These are phyloP conservation scores for Pyrenophora tritici-repentis DNA, from an alignment of 2,329 filamentous ascomycete species.

Conservation along the genomic window DNA sequence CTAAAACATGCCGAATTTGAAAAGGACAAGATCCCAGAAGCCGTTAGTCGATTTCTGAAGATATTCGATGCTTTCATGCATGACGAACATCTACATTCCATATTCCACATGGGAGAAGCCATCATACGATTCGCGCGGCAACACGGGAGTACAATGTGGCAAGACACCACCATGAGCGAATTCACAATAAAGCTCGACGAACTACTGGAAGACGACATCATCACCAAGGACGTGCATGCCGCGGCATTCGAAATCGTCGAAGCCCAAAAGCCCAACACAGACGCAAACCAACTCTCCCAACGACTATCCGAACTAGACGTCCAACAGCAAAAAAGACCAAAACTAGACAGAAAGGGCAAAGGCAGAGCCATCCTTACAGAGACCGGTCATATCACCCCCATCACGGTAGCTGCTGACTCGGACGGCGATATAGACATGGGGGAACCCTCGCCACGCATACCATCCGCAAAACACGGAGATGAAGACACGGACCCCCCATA, in stretches of 20 bases:
- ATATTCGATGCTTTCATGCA: constrained; percentile 47
- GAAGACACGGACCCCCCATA: constrained; percentile 11
- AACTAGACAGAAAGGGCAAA: constrained; percentile 9
- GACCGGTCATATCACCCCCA: constrained; percentile 17
- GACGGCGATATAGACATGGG: constrained; percentile 24
- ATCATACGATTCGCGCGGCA: constrained; percentile 48
- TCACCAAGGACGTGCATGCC: constrained; percentile 27
- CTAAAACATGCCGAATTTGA: constrained; percentile 34
- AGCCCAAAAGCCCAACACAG: not conserved
- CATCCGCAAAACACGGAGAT: not conserved
- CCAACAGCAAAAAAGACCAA: not conserved
- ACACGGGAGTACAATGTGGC: constrained; percentile 25
- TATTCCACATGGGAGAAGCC: constrained; percentile 44
- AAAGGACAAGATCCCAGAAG: constrained; percentile 10
- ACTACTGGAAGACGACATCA: constrained; percentile 35
- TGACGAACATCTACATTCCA: constrained; percentile 42
- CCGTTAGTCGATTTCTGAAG: constrained; percentile 42
- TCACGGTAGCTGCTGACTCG: constrained; percentile 13
- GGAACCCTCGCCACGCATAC: not conserved
- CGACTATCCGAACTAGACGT: constrained; percentile 6
- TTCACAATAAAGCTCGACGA: constrained; percentile 43
- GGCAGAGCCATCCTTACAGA: constrained; percentile 13
- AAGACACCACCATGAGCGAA: constrained; percentile 29
- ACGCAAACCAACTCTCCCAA: constrained; percentile 6
- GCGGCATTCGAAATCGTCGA: constrained; percentile 21